A percentile compares a stretch with the other conserved stretches of the same genome.
phyloP scores from a whole-genome alignment of 345 rosid genomes.

The Eucalyptus regnans region DNA sequence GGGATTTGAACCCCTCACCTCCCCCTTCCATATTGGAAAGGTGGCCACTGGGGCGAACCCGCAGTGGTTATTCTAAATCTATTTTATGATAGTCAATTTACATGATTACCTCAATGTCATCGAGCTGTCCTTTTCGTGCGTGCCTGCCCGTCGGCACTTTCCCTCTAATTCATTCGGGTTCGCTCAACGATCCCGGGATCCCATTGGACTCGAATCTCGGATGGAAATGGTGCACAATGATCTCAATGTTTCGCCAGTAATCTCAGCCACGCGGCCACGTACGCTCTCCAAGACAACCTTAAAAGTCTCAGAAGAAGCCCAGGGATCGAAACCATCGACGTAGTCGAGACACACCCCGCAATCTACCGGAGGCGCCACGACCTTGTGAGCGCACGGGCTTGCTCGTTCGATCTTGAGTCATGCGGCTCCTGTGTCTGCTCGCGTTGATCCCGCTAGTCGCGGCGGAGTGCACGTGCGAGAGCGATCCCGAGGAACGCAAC shows the following conservation, averaged over 20 bases:
- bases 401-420: background rate
- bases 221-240: background rate
- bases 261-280: background rate
- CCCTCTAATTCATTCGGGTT: background rate
- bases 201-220: background rate
- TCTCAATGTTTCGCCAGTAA: background rate
- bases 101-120: no score
- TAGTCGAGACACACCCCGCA: background rate
- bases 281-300: background rate
- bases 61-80: no score
- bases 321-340: background rate
- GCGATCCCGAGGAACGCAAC: background rate
- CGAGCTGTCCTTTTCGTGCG: no score
- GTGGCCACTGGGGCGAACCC: no score
- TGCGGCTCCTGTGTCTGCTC: background rate
- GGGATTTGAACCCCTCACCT: no score
- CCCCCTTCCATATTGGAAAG: no score
- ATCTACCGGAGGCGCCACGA: background rate
- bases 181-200: background rate
- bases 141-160: no score
- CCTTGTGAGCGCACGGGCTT: background rate
- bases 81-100: accelerated
- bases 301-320: background rate
- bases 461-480: slow-evolving; percentile 14
- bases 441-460: background rate